Percentiles rank a stretch among this genome's conserved stretches.
Evolutionary conservation across 345 rosid genomes (phyloP).

Genomic region (Noccaea caerulescens): DNA sequence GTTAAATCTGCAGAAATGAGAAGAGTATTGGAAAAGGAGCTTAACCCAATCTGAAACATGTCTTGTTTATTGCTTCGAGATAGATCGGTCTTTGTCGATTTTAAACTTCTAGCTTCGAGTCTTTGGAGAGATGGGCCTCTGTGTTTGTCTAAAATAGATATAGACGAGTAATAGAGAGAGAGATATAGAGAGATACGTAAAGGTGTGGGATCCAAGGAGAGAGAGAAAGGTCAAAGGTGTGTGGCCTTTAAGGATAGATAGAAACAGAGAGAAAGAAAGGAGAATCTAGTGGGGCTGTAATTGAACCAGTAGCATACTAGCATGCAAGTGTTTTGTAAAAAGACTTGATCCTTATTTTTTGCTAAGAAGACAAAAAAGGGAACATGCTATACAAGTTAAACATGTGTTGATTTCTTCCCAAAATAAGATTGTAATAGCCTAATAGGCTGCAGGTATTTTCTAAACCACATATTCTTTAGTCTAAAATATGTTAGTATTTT

Average conservation of each 20-base stretch:
- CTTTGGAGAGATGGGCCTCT: slow-evolving; percentile 20
- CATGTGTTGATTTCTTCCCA: slow-evolving; percentile 28
- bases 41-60: slow-evolving; percentile 40
- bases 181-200: slow-evolving; percentile 28
- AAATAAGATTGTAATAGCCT: slow-evolving; percentile 7
- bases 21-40: slow-evolving; percentile 12
- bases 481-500: neutral
- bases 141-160: slow-evolving; percentile 14
- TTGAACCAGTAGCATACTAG: slow-evolving; percentile 30
- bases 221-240: slow-evolving; percentile 3
- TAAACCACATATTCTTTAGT: neutral
- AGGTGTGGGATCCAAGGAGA: slow-evolving; percentile 17
- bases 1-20: slow-evolving; percentile 18
- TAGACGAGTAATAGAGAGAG: neutral
- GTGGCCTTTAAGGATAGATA: slow-evolving; percentile 7
- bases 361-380: slow-evolving; percentile 15
- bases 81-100: slow-evolving; percentile 29
- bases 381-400: slow-evolving; percentile 17
- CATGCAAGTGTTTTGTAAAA: slow-evolving; percentile 34
- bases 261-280: neutral
- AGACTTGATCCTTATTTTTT: slow-evolving; percentile 14
- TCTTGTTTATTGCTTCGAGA: slow-evolving; percentile 17
- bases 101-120: slow-evolving; percentile 1
- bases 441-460: neutral
- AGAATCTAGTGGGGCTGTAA: slow-evolving; percentile 37